These are phyloP conservation scores for Ambrosia artemisiifolia DNA, from an alignment of 129 eudicot species.

Conservation along the genomic window DNA sequence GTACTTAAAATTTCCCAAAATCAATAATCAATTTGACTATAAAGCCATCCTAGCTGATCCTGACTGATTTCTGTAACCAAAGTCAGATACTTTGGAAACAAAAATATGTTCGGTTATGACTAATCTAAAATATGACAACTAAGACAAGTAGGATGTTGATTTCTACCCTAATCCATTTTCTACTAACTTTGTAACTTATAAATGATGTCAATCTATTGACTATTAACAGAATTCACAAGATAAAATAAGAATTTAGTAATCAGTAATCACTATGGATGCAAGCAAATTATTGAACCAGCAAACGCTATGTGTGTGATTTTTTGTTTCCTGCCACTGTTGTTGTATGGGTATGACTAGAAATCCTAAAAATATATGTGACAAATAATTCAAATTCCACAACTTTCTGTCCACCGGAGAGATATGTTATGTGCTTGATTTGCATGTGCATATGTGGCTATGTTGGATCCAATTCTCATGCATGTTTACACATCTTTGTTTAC, in stretches of 20 bases:
- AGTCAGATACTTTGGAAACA: neutral
- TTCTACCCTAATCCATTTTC: neutral
- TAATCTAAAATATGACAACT: neutral
- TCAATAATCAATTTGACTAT: neutral
- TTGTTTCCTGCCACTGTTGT: neutral
- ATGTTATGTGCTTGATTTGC: too few relatives aligned
- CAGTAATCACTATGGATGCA: neutral
- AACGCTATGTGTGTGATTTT: neutral
- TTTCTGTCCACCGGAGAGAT: too few relatives aligned
- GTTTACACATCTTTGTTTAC: too few relatives aligned
- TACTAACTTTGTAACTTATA: neutral
- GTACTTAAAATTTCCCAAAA: neutral
- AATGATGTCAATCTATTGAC: neutral
- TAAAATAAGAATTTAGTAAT: neutral
- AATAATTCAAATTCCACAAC: too few relatives aligned
- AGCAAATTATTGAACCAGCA: slow-evolving; percentile 11
- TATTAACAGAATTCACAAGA: neutral
- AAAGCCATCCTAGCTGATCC: neutral
- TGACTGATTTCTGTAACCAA: neutral
- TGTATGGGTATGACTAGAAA: slow-evolving; percentile 1
- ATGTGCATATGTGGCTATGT: too few relatives aligned
- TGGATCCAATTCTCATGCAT: too few relatives aligned
- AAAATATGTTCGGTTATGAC: neutral
- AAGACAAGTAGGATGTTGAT: neutral
- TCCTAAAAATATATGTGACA: neutral